Evolutionary conservation across 306 rosid species (phyloP), one percentile per base, ranked within the genome.

Genomic region (Ochetophila trinervis): DNA sequence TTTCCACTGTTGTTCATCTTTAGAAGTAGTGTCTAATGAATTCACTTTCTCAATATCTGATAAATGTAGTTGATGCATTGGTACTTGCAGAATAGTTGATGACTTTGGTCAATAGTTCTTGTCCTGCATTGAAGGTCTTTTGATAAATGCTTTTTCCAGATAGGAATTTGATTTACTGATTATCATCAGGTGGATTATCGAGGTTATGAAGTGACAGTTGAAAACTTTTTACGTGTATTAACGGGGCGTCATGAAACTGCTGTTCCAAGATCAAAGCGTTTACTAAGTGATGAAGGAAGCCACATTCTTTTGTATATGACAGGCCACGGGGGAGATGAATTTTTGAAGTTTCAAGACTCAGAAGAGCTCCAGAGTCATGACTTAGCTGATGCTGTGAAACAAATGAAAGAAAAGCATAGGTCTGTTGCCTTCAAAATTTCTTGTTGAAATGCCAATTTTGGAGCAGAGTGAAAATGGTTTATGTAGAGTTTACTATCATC

Each of bases 321-420:
- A 0, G 98, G 98, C 59, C 98, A 93, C 62, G 98, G 98, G 17
- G 98, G 98, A 67, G 97, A 89, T 79, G 97, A 89, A 58, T 93
- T 93, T 84, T 78, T 93, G 83, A 93, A 93, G 78, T 93, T 93
- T 77, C 98, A 93, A 71, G 98, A 93, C 78, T 81, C 93, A 0
- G 98, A 93, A 78, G 98, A 93, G 85, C 98, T 93, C 72, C 98
- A 93, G 60, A 93, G 98, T 85, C 98, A 87, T 55, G 98, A 93
- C 82, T 87, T 93, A 71, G 98, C 98, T 59, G 98, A 93, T 86
- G 98, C 85, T 53, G 97, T 93, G 54, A 87, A 89, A 72, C 96
- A 93, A 81, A 93, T 93, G 97, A 89, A 93, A 81, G 97, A 89
- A 84, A 93, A 93, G 83, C 82, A 18, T 71, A 79, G 98, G 98